Base-by-base conservation (phyloP, 371 early-diverging fungal species). In the Chytridium lagenaria region DNA sequence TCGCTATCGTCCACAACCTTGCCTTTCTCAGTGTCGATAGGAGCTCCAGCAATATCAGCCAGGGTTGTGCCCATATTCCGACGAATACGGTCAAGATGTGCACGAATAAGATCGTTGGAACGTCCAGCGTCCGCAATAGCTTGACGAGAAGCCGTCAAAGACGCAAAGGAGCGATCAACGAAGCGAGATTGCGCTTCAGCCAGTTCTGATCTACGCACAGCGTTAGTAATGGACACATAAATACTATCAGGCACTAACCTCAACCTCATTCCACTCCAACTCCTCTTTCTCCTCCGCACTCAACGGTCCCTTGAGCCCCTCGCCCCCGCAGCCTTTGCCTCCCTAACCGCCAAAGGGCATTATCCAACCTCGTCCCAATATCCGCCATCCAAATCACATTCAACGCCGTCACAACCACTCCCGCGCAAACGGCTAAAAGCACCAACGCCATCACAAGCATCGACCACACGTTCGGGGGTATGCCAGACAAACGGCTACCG, bases 321-420 rank as follows among this genome's bases (percentile, higher is more conserved):
- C 36, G 36, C 36, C 37, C 19, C 30, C 5, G n/a, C 55, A 52
- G 55, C 12, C 26, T 61, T 66, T 22, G 73, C 69, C 10, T 59
- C 59, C 3, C 68, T n/a, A 12, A 73, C 73, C 10, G 69, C 73
- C 34, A 55, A n/a, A 73, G 37, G 1, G 73, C 59, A 1, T 63
- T 55, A 40, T 73, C 73, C 10, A 73, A 39, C 44, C 73, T 51
- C 40, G 55, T 57, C 55, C 68, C 59, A 30, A 73, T 33, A 36
- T 73, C 73, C 28, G 73, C 73, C 68, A 73, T 73, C 73, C 73
- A 73, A 2, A 73, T 55, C 23, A 73, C 59, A 50, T 73, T 73
- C 63, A 73, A 34, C 1, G 67, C 68, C 15, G 73, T 73, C 39
- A 73, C 30, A 19, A 38, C 23, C 28, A 73, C 61, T 7, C 73